Conservation (phyloP, 2,329 filamentous ascomycete species). For the Phialophora chinensis region DNA sequence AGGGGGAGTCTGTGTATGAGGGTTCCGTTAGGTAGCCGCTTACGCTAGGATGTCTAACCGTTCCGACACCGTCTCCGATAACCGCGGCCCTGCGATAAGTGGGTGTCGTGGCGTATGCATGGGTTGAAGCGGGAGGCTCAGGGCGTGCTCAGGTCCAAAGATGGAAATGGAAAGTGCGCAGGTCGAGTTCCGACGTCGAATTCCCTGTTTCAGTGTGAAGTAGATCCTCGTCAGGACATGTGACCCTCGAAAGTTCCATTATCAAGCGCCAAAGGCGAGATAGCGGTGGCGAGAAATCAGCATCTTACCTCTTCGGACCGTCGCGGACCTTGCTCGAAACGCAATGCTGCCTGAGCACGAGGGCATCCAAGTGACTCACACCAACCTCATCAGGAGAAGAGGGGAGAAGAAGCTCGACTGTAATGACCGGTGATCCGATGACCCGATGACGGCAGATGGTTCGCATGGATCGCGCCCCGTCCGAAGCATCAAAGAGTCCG, state of each 20-base stretch:
- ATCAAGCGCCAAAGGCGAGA: neutral
- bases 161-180: too few species aligned
- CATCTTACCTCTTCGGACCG: constrained; percentile 10
- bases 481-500: neutral
- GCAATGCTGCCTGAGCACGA: neutral
- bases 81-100: too few species aligned
- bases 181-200: too few species aligned
- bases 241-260: constrained; percentile 4
- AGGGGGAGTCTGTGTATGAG: too few species aligned
- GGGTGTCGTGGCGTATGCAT: too few species aligned
- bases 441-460: constrained; percentile 11
- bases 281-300: constrained; percentile 14
- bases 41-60: too few species aligned
- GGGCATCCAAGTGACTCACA: neutral
- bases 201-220: neutral
- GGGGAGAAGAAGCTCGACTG: neutral
- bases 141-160: too few species aligned
- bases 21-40: too few species aligned
- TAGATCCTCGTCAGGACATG: neutral
- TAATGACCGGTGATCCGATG: neutral
- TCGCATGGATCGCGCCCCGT: constrained; percentile 6
- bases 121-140: too few species aligned
- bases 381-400: neutral
- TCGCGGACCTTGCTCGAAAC: constrained; percentile 9
- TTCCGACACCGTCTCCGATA: too few species aligned